Conservation (phyloP, 2,329 filamentous ascomycete species). For the Orbilia ellipsospora region DNA sequence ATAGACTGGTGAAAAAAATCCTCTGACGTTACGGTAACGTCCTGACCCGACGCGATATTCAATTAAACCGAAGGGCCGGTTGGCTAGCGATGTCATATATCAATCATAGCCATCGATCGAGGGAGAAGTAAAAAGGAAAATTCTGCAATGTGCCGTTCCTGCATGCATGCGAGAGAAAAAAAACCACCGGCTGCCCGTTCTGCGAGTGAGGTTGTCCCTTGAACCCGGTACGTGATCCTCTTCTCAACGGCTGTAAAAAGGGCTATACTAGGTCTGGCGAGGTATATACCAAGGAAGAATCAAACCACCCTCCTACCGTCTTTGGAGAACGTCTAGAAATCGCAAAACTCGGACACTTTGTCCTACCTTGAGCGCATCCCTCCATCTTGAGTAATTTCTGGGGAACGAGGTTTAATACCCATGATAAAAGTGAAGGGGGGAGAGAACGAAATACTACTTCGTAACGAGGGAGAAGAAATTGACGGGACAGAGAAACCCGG, state of each 20-base stretch:
- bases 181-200: too few relatives aligned
- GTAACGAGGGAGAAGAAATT: not conserved
- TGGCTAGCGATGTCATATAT: too few relatives aligned
- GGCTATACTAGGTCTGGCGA: slow-evolving; percentile 7
- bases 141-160: slow-evolving; percentile 36
- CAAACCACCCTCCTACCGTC: slow-evolving; percentile 26
- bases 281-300: slow-evolving; percentile 5
- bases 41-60: too few relatives aligned
- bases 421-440: slow-evolving; percentile 4
- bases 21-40: too few relatives aligned
- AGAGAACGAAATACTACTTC: not conserved
- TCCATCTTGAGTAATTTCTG: slow-evolving; percentile 5
- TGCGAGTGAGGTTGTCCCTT: slow-evolving; percentile 20
- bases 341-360: slow-evolving; percentile 38
- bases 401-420: slow-evolving; percentile 24
- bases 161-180: not conserved
- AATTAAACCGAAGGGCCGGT: too few relatives aligned
- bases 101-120: too few relatives aligned
- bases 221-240: slow-evolving; percentile 19
- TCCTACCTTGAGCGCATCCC: slow-evolving; percentile 2
- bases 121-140: not conserved
- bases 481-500: slow-evolving; percentile 12
- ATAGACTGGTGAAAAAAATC: too few relatives aligned
- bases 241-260: not conserved
- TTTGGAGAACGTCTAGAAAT: slow-evolving; percentile 25